Evolutionary conservation across 768 basidiomycete species (phyloP), one percentile per base, ranked within the genome.

Genomic region (Lactarius quietus): DNA sequence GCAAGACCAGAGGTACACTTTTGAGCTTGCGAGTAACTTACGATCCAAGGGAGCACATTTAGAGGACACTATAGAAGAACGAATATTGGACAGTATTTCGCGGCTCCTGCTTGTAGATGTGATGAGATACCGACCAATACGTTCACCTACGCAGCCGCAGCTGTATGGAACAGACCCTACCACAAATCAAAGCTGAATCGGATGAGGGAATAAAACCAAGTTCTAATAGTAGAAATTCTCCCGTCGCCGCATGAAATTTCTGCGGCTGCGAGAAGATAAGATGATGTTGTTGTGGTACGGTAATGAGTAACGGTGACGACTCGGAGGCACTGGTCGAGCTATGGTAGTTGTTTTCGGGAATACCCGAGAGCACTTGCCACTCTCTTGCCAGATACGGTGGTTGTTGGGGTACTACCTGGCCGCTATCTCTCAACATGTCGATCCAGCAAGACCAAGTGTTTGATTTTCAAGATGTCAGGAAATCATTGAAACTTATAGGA

Each of bases 401-500:
- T 33, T 33, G 8, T 33, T 33, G 33, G n/a, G n/a, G n/a, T n/a
- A n/a, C n/a, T n/a, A n/a, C n/a, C n/a, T n/a, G n/a, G n/a, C n/a
- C n/a, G n/a, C n/a, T n/a, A n/a, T n/a, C n/a, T n/a, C n/a, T n/a
- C n/a, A n/a, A n/a, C 17, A 41, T 41, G 41, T 18, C 38, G 17
- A 18, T 36, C 36, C 10, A 38, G 2, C 10, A 14, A 38, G 38
- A 15, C 38, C 38, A 38, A 14, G 6, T 38, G 12, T 45, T 23
- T 23, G 43, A 45, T 23, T 23, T 45, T n/a, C n/a, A 45, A 45
- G n/a, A 45, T n/a, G 9, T n/a, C n/a, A n/a, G n/a, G 9, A 66
- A 62, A 66, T 58, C 52, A 48, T 29, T 66, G 48, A 66, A 66
- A 45, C 8, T n/a, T n/a, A n/a, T n/a, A n/a, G n/a, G n/a, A n/a